Evolutionary conservation across 768 basidiomycete genomes (phyloP), one percentile per base, ranked within the genome.

Genomic region (Lactarius sp.): DNA sequence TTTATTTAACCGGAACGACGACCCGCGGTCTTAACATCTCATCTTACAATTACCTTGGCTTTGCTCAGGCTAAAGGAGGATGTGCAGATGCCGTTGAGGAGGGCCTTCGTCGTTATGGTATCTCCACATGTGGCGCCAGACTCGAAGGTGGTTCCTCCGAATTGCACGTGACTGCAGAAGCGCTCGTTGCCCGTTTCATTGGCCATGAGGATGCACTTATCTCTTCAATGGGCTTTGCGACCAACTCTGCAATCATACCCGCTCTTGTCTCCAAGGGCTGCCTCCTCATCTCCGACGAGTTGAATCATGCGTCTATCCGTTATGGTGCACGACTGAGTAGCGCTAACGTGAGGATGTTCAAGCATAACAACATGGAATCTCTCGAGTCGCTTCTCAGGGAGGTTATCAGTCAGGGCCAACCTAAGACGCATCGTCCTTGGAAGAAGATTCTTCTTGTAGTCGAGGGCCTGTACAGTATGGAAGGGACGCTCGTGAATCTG

Each of bases 31-130:
- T 99, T 69, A 99, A 99, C 74, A 90, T 98, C 68, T 95, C 94
- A 0, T 97, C 94, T 8, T 99, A 99, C 80, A 99, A 98, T 77
- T 99, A 98, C 73, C 92, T 99, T 70, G 97, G 97, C 4, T 99
- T 99, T 71, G 97, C 96, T 0, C 93, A 96, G 72, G 90, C 88
- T 16, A 83, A 84, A 3, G 97, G 97, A 14, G 90, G 91, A 6
- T 97, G 94, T 72, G 92, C 97, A 8, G 97, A 98, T 71, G 92
- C 92, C 6, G 95, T 93, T 8, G 94, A 95, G 71, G 88, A 90
- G 66, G 77, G 81, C 20, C 84, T 98, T 73, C 81, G 79, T 66
- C 84, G 86, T 4, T 95, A 94, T 71, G 96, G 96, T 31, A 75
- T 94, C 18, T 84, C 87, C 3, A 78, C 87, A 0, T 86, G 86